phyloP scores from a whole-genome alignment of 2,329 filamentous ascomycete genomes.

The Albifimbria verrucaria region DNA sequence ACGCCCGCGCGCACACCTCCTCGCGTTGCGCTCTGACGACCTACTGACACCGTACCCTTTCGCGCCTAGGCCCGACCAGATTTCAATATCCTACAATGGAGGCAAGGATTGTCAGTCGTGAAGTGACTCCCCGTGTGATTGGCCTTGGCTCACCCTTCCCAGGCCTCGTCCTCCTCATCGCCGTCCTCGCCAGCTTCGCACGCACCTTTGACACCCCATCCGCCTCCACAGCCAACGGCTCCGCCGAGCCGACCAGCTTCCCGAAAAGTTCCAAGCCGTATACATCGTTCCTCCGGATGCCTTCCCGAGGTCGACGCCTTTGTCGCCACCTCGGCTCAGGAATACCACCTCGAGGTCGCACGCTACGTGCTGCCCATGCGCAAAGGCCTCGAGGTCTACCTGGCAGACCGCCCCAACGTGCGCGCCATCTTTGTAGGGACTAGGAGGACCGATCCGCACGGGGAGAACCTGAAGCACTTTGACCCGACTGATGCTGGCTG shows the following conservation, averaged over 20 bases:
- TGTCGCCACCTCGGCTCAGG: slow-evolving; percentile 60
- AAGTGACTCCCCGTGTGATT: not conserved
- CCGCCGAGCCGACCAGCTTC: slow-evolving; percentile 23
- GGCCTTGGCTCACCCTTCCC: not conserved
- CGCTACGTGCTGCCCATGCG: slow-evolving; percentile 79
- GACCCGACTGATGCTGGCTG: slow-evolving; percentile 85
- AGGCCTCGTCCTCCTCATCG: slow-evolving; percentile 75
- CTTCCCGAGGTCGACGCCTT: slow-evolving; percentile 86
- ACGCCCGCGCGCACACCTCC: slow-evolving; percentile 25
- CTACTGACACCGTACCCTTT: slow-evolving; percentile 10
- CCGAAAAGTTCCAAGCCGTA: slow-evolving; percentile 65
- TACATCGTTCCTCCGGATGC: slow-evolving; percentile 86
- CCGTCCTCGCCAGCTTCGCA: slow-evolving; percentile 69
- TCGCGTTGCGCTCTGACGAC: not conserved
- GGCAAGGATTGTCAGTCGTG: slow-evolving; percentile 75
- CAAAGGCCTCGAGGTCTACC: slow-evolving; percentile 73
- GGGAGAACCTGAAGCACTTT: slow-evolving; percentile 74
- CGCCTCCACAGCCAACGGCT: slow-evolving; percentile 8
- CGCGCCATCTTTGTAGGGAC: slow-evolving; percentile 63
- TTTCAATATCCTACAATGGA: slow-evolving; percentile 94
- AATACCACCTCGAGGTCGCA: slow-evolving; percentile 73
- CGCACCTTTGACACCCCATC: slow-evolving; percentile 26
- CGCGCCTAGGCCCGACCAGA: slow-evolving; percentile 61
- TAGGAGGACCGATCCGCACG: slow-evolving; percentile 87
- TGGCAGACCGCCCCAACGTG: slow-evolving; percentile 60